Percentiles rank a stretch among this genome's conserved stretches.
These are phyloP conservation scores for Selaginella tamariscina DNA, from an alignment of 75 land plant genomes.

Conservation along the genomic window DNA sequence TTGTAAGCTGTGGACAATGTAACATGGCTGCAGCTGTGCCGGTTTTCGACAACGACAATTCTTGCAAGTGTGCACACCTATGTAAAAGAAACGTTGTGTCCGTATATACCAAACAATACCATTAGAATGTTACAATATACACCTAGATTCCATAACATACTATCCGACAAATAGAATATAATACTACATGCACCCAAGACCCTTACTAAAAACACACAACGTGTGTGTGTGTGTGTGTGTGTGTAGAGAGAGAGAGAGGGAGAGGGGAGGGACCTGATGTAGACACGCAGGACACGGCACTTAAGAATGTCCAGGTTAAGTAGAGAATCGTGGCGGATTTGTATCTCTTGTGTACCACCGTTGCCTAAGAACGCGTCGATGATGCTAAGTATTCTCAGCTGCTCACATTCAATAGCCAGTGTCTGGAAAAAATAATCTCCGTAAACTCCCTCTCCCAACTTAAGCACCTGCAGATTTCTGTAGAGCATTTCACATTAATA, in stretches of 20 bases:
- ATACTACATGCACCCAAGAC: no score
- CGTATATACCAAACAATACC: neutral
- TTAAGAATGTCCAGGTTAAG: conserved; percentile 43
- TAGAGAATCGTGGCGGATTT: conserved; percentile 49
- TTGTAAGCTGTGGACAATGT: conserved; percentile 48
- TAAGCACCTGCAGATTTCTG: conserved; percentile 55
- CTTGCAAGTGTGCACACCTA: conserved; percentile 76
- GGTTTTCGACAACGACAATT: conserved; percentile 64
- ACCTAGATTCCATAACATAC: neutral
- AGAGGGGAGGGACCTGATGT: conserved; percentile 82
- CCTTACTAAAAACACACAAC: no score
- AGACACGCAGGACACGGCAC: conserved; percentile 76
- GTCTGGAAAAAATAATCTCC: conserved; percentile 59
- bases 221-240: no score
- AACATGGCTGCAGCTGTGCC: conserved; percentile 68
- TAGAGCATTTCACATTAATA: no score
- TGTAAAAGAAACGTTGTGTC: conserved; percentile 8
- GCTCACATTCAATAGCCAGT: conserved; percentile 34
- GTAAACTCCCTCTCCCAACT: conserved; percentile 39
- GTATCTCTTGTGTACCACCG: conserved; percentile 55
- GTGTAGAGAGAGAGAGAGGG: no score
- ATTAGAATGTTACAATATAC: neutral
- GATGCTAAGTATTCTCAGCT: conserved; percentile 44
- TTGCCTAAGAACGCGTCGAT: conserved; percentile 51
- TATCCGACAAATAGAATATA: neutral